Base-by-base conservation (phyloP, 2,329 filamentous ascomycete genomes). In the Penicillium frequentans region DNA sequence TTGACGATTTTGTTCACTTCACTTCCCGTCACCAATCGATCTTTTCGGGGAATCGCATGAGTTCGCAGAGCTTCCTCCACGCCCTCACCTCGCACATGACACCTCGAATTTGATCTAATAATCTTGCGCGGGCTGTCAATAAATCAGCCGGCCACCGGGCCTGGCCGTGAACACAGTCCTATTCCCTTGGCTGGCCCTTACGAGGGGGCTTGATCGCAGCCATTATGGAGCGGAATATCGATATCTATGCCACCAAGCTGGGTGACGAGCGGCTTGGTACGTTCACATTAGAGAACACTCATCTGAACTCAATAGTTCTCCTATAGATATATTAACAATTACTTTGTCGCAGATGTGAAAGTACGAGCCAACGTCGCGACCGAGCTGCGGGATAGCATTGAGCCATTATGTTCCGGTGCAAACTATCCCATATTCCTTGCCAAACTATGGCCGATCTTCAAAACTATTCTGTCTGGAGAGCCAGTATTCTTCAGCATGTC, bases 401-500 rank as follows among this genome's bases (percentile, higher is more conserved):
- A 99, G 68, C 74, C 72, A 64, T 84, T 91, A 69, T 96, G 95
- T 79, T 91, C 89, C 54, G 88, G 90, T 52, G 82, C 84, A 54
- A 87, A 87, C 67, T 99, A 98, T 73, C 77, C 85, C 27, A 82
- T 84, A 50, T 98, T 99, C 73, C 82, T 99, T 58, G 86, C 90
- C 70, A 90, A 90, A 76, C 82, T 97, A 68, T 89, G 98, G 79
- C 95, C 95, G 39, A 86, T 96, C 33, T 95, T 98, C 77, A 85
- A 95, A 71, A 87, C 84, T 73, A 90, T 96, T 53, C 80, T 99
- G 51, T 88, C 89, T 70, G 91, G 91, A 54, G 87, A 89, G 69
- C 93, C 92, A 39, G 90, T 96, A 63, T 98, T 99, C 73, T 89
- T 93, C 66, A 96, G 90, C 73, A 91, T 88, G 68, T 96, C 91